Evolutionary conservation across 768 basidiomycete genomes (phyloP), one percentile per base, ranked within the genome.

Genomic region (Amanita polypyramis): DNA sequence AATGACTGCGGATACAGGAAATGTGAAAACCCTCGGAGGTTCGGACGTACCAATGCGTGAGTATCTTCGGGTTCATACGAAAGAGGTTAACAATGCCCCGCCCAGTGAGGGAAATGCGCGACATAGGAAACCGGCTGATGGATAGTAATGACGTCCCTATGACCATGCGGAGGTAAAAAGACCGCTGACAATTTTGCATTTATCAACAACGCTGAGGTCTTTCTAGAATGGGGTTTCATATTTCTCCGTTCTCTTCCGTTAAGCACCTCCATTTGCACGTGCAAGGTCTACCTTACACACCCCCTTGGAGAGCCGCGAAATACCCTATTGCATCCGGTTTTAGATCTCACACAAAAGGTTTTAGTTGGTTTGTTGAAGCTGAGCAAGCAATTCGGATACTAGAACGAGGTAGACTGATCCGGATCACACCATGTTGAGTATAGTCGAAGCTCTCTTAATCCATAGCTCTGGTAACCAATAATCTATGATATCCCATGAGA

Each of bases 201-300:
- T 8, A 19, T 25, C 17, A 32, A 6, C 29, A 4, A 20, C 21
- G 33, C 34, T 17, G 32, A 29, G 7, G 5, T n/a, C 23, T 25
- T 27, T 45, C 21, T 48, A 87, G 87, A 52, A 69, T 88, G 66
- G 86, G 87, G 1, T 90, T 88, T 57, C 86, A 90, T 58, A 84
- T 88, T 45, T 82, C 86, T 0, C 87, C 87, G 0, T 85, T 83
- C 62, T 81, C 76, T 49, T 80, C 79, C 29, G 71, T 89, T 4
- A 58, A 77, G 30, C 86, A 90, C 58, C 67, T 90, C 12, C 87
- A 89, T 59, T 62, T 90, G 33, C 87, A 89, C 57, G 76, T 82
- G 19, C 81, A 84, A 40, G 79, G 67, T 3, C 59, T 85, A 44
- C 87, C 87, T 0, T 86, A 83, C 65, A 68, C 60, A 15, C 72